Conservation (phyloP, 2,329 filamentous ascomycete genomes). For the Penicillium italicum region DNA sequence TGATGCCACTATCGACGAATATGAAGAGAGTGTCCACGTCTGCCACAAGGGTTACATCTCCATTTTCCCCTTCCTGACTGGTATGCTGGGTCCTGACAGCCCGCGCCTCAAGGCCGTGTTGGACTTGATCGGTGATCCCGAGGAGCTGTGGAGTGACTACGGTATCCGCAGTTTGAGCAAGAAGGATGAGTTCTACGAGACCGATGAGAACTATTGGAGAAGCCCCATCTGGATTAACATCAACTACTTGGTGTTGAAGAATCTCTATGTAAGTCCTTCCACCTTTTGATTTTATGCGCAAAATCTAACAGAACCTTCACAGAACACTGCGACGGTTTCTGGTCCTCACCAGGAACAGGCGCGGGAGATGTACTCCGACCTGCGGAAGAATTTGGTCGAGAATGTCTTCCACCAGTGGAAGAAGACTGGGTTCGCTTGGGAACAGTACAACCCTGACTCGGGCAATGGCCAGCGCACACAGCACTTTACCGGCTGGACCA, state of each 20-base stretch:
- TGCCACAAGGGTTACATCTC: slow-evolving; percentile 98
- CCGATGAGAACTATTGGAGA: slow-evolving; percentile 95
- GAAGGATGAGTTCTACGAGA: slow-evolving; percentile 77
- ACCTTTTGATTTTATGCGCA: background rate
- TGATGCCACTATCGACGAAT: slow-evolving; percentile 92
- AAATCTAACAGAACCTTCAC: slow-evolving; percentile 17
- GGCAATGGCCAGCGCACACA: slow-evolving; percentile 92
- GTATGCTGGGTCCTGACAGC: slow-evolving; percentile 70
- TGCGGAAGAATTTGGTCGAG: slow-evolving; percentile 80
- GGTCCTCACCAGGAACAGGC: slow-evolving; percentile 69
- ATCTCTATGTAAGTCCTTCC: slow-evolving; percentile 67
- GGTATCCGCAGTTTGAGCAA: slow-evolving; percentile 89
- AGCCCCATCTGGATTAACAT: slow-evolving; percentile 95
- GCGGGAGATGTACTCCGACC: slow-evolving; percentile 66
- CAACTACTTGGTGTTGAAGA: slow-evolving; percentile 80
- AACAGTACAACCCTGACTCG: slow-evolving; percentile 94
- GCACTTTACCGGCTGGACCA: slow-evolving; percentile 99
- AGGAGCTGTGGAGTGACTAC: slow-evolving; percentile 83
- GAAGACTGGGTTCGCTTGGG: slow-evolving; percentile 94
- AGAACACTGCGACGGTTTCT: slow-evolving; percentile 61
- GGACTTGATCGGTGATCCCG: slow-evolving; percentile 72
- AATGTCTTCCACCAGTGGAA: slow-evolving; percentile 87
- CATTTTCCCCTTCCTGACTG: slow-evolving; percentile 85
- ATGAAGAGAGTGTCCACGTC: slow-evolving; percentile 81
- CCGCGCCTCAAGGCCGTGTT: slow-evolving; percentile 70